Percentiles rank a stretch among this genome's conserved stretches.
Evolutionary conservation across 768 basidiomycete species (phyloP).

Genomic region (Suillus discolor): DNA sequence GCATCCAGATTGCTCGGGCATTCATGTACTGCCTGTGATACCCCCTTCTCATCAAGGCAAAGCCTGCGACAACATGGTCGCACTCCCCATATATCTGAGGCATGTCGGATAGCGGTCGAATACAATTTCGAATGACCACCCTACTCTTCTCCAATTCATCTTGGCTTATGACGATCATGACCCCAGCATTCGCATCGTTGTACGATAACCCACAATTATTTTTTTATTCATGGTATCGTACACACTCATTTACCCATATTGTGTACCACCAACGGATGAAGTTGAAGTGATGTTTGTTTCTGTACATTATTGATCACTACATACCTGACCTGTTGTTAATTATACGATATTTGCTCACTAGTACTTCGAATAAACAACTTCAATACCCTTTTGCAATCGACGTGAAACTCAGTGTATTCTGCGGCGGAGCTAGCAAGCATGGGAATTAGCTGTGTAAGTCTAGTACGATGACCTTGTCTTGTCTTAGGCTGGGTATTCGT

Average conservation of each 20-base stretch:
- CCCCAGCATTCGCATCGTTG: conserved; percentile 25
- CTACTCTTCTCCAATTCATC: conserved; percentile 3
- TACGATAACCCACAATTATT: conserved; percentile 35
- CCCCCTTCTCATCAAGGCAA: conserved; percentile 60
- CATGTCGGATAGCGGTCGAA: conserved; percentile 72
- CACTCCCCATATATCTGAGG: conserved; percentile 57
- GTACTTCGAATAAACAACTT: conserved; percentile 4
- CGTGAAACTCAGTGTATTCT: no score
- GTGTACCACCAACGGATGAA: conserved; percentile 17
- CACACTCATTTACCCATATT: conserved; percentile 26
- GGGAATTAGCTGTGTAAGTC: conserved; percentile 15
- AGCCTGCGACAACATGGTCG: conserved; percentile 63
- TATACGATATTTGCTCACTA: conserved; percentile 38
- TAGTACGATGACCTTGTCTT: neutral
- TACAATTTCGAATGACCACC: conserved; percentile 64
- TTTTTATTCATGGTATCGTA: conserved; percentile 24
- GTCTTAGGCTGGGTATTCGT: neutral
- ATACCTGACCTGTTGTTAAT: conserved; percentile 24
- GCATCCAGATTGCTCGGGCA: conserved; percentile 47
- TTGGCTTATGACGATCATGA: conserved; percentile 19
- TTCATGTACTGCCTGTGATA: conserved; percentile 77
- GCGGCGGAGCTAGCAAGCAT: conserved; percentile 9
- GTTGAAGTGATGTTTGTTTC: conserved; percentile 19
- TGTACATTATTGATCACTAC: conserved; percentile 34
- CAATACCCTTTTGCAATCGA: neutral